phyloP scores from a whole-genome alignment of 169 alveolate species.

The Eimeria praecox region DNA sequence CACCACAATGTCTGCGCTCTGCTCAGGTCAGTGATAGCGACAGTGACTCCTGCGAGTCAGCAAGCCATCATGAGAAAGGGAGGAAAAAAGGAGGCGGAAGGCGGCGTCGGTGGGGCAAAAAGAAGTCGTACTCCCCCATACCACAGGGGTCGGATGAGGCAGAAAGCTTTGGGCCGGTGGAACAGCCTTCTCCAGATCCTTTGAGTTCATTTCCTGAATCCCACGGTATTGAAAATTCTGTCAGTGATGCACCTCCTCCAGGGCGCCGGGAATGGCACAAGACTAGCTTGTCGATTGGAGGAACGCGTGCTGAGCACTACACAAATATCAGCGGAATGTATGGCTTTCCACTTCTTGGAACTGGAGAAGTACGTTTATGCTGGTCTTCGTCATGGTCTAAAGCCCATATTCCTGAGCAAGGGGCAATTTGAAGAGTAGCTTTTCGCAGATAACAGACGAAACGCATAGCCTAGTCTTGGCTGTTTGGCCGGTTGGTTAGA shows the following conservation, averaged over 20 bases:
- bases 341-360: not conserved
- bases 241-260: not conserved
- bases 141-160: not conserved
- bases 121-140: not conserved
- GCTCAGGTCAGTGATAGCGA: not conserved
- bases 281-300: not conserved
- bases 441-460: no score
- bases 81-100: no score
- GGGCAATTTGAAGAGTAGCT: not conserved
- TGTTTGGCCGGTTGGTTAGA: not conserved
- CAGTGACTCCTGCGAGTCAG: not conserved
- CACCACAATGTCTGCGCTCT: not conserved
- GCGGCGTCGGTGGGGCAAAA: not conserved
- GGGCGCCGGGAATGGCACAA: not conserved
- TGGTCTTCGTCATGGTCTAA: not conserved
- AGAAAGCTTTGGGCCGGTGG: no score
- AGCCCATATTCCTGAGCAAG: not conserved
- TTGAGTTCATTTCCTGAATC: no score
- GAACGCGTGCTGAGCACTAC: not conserved
- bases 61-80: not conserved
- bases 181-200: no score
- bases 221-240: not conserved
- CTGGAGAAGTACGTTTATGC: not conserved
- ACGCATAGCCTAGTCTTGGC: not conserved
- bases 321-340: not conserved